These are phyloP conservation scores for Aspergillus pseudotamarii DNA, from an alignment of 2,329 filamentous ascomycete genomes.

Conservation along the genomic window DNA sequence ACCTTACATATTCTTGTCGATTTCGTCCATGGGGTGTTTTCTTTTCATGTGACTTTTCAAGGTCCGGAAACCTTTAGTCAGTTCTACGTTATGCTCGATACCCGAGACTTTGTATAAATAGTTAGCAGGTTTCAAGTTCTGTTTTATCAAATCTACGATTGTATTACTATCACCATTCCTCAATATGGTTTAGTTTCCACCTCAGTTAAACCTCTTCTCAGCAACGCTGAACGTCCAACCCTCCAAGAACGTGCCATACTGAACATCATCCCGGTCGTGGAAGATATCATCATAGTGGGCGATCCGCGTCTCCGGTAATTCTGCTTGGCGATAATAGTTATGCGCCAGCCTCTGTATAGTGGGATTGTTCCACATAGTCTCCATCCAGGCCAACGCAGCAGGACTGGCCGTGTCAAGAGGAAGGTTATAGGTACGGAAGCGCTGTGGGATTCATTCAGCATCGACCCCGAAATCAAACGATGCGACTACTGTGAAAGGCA, in stretches of 20 bases:
- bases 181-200: background rate
- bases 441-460: constrained; percentile 20
- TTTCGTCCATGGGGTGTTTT: background rate
- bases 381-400: constrained; percentile 36
- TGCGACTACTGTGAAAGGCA: too few relatives aligned
- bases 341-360: constrained; percentile 24
- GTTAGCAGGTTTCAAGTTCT: too few relatives aligned
- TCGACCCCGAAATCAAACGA: too few relatives aligned
- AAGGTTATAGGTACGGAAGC: constrained; percentile 37
- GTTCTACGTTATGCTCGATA: background rate
- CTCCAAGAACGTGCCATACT: constrained; percentile 29
- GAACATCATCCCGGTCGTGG: constrained; percentile 25
- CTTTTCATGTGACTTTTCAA: background rate
- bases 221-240: constrained; percentile 32
- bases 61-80: background rate
- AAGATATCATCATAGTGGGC: constrained; percentile 37
- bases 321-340: constrained; percentile 32
- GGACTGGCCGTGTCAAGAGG: constrained; percentile 29
- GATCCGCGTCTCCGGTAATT: constrained; percentile 31
- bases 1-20: background rate
- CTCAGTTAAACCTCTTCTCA: background rate
- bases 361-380: constrained; percentile 37
- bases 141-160: background rate
- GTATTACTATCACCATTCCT: background rate
- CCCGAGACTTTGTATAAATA: background rate